Conservation (phyloP, 139 green algal genomes). For the Marvania coccoides region DNA sequence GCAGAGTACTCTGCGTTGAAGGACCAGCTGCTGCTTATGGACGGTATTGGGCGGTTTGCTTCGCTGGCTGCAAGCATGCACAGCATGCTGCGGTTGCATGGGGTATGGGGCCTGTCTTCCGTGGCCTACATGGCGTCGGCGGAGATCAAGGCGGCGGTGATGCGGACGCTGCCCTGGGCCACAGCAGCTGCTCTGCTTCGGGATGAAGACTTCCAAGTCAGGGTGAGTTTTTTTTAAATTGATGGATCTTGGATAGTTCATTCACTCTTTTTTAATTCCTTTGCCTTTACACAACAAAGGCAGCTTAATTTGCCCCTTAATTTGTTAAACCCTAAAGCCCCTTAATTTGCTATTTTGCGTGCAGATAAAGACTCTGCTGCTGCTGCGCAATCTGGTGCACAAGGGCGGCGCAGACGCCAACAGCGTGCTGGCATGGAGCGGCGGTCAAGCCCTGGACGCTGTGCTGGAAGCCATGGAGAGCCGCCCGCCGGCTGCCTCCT, state of each 20-base stretch:
- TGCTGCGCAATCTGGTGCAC: conserved; percentile 21
- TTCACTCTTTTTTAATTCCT: no score
- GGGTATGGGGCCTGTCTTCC: conserved; percentile 72
- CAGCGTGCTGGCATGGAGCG: not conserved
- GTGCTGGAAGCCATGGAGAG: not conserved
- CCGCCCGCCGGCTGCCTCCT: not conserved
- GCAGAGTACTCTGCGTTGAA: conserved; percentile 70
- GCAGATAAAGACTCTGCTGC: conserved; percentile 21
- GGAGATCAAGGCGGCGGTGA: conserved; percentile 24
- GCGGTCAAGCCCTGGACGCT: not conserved
- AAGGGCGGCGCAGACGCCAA: not conserved
- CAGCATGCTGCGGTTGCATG: conserved; percentile 46
- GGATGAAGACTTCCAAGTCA: conserved; percentile 42
- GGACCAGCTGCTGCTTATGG: conserved; percentile 40
- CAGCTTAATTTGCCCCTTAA: no score
- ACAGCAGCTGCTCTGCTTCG: conserved; percentile 40
- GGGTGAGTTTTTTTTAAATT: conserved; percentile 4
- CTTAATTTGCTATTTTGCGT: not conserved
- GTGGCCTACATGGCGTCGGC: conserved; percentile 35
- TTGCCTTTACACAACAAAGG: no score
- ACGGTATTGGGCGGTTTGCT: conserved; percentile 36
- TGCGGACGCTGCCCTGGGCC: conserved; percentile 46
- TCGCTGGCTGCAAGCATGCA: conserved; percentile 29
- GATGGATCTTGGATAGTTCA: no score
- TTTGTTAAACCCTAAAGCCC: no score